A percentile compares a stretch with the other conserved stretches of the same genome.
These are phyloP conservation scores for Cornus florida DNA, from an alignment of 148 eudicot species.

Conservation along the genomic window DNA sequence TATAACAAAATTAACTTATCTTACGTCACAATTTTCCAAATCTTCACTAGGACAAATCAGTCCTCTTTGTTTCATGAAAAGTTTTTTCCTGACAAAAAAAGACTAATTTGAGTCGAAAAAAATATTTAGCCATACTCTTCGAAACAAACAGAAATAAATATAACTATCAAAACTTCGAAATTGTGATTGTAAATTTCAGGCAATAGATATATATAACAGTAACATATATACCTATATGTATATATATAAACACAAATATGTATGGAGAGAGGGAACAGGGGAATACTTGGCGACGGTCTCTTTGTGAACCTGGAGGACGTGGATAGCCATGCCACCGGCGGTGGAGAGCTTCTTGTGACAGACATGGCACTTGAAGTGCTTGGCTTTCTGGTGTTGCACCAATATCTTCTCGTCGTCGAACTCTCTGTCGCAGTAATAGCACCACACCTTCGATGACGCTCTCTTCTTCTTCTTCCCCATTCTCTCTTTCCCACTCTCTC, in stretches of 20 bases:
- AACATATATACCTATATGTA: background rate
- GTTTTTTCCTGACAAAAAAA: no score
- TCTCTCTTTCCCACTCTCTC: background rate
- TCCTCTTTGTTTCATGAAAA: no score
- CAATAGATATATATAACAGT: no score
- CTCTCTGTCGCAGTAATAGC: constrained; percentile 95
- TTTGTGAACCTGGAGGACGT: constrained; percentile 97
- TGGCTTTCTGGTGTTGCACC: constrained; percentile 95
- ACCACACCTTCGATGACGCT: constrained; percentile 60
- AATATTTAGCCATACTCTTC: no score
- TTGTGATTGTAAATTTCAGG: no score
- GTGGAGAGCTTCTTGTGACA: constrained; percentile 98
- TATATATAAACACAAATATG: background rate
- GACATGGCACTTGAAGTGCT: constrained; percentile 93
- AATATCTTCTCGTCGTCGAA: constrained; percentile 95
- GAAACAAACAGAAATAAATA: no score
- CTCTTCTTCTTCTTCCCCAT: constrained; percentile 96
- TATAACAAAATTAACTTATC: no score
- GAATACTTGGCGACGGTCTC: constrained; percentile 79
- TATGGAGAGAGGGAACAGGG: background rate
- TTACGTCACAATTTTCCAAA: no score
- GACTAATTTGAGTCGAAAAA: no score
- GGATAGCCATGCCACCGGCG: constrained; percentile 94
- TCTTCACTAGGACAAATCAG: no score
- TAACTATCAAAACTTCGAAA: no score